These are phyloP conservation scores for Podospora appendiculata DNA, from an alignment of 495 filamentous ascomycete species.

Conservation along the genomic window DNA sequence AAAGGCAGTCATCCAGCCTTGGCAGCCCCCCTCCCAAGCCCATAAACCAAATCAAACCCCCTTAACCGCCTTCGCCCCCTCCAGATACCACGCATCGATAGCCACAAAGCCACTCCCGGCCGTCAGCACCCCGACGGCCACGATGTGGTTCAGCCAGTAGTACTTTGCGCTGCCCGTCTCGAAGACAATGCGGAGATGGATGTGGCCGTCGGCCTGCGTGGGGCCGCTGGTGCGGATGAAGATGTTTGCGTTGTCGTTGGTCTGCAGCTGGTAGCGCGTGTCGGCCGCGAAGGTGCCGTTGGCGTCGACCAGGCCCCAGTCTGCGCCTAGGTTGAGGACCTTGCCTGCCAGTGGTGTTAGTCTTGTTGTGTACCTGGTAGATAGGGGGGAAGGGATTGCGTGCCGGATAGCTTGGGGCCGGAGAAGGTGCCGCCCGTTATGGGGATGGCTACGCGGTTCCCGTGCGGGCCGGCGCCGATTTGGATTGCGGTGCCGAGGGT, in stretches of 20 bases:
- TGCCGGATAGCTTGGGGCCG: constrained; percentile 14
- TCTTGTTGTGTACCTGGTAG: neutral
- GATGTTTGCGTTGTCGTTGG: constrained; percentile 22
- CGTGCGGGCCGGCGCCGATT: constrained; percentile 12
- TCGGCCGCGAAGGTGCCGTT: constrained; percentile 17
- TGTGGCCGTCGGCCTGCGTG: constrained; percentile 14
- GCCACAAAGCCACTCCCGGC: neutral
- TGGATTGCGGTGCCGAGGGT: constrained; percentile 8
- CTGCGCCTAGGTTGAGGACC: constrained; percentile 21
- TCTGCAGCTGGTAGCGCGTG: constrained; percentile 22
- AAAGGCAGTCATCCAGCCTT: no score
- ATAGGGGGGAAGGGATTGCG: no score
- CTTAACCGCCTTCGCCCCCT: no score
- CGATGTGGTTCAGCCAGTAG: constrained; percentile 15
- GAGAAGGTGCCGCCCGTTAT: constrained; percentile 18
- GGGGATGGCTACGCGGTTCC: constrained; percentile 15
- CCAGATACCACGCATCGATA: neutral
- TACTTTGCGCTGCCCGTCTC: constrained; percentile 21
- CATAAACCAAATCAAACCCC: no score
- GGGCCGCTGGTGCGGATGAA: constrained; percentile 21
- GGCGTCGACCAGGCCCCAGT: constrained; percentile 19
- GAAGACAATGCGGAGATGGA: constrained; percentile 17
- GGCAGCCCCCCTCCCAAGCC: no score
- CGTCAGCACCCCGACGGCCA: constrained; percentile 4
- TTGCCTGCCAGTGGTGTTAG: constrained; percentile 18